A percentile compares a stretch with the other conserved stretches of the same genome.
phyloP scores from a whole-genome alignment of 257 asterid genomes.

The Penstemon barbatus region DNA sequence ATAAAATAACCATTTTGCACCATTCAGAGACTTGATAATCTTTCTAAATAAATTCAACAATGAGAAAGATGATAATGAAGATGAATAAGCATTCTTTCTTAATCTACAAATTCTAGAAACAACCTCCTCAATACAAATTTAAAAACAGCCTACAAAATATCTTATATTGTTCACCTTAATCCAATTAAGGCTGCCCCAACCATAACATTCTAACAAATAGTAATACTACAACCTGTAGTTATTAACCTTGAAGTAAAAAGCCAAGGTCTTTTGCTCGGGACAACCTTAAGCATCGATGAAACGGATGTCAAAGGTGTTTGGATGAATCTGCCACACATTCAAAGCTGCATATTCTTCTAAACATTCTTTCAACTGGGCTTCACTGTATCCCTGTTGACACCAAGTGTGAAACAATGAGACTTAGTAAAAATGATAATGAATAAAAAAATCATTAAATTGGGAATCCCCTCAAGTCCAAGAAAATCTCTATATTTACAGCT shows the following conservation, averaged over 20 bases:
- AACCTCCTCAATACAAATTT: too few species aligned
- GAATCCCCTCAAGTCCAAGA: neutral
- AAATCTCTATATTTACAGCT: neutral
- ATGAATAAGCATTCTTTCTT: too few species aligned
- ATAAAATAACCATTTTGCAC: too few species aligned
- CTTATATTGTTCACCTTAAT: too few species aligned
- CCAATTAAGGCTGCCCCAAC: neutral
- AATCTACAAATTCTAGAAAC: too few species aligned
- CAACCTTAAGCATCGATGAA: constrained; percentile 63
- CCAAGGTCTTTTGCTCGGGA: neutral
- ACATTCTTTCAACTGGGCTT: constrained; percentile 92
- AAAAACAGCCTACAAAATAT: too few species aligned
- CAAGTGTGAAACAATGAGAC: constrained; percentile 26
- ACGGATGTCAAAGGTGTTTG: constrained; percentile 86
- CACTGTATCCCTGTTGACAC: constrained; percentile 87
- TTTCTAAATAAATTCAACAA: too few species aligned
- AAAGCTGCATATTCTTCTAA: constrained; percentile 96
- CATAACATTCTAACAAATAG: constrained; percentile 8
- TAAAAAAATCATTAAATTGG: neutral
- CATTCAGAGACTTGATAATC: too few species aligned
- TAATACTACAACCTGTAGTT: neutral
- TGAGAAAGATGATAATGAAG: too few species aligned
- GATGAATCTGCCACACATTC: constrained; percentile 98
- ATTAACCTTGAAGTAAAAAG: neutral
- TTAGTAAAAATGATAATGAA: neutral